Conservation (phyloP, 225 moss, liverwort and hornwort species). For the Climacium dendroides region DNA sequence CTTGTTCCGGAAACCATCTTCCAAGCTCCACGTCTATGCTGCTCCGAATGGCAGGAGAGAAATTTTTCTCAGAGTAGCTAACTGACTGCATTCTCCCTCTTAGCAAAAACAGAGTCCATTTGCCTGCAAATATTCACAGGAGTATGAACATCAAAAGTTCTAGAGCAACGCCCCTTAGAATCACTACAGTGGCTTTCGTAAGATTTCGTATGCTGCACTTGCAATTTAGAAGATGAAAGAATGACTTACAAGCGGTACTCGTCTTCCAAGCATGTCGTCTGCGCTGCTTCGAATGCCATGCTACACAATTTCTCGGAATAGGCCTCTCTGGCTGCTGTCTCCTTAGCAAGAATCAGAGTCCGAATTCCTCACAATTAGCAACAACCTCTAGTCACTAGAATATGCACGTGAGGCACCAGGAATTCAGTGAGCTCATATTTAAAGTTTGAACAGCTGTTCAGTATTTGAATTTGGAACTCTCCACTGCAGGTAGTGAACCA, state of each 20-base stretch:
- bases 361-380: background rate
- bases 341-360: background rate
- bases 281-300: background rate
- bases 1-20: background rate
- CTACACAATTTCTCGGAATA: background rate
- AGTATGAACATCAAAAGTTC: background rate
- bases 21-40: background rate
- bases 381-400: background rate
- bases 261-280: background rate
- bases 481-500: conserved; percentile 12
- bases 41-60: background rate
- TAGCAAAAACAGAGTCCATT: background rate
- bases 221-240: background rate
- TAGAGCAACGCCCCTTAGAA: background rate
- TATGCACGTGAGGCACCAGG: background rate
- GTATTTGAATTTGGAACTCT: background rate
- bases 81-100: background rate
- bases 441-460: background rate
- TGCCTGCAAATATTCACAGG: background rate
- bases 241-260: background rate
- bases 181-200: background rate
- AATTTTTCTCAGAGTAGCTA: background rate
- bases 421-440: background rate
- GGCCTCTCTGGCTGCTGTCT: background rate
- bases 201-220: background rate